Evolutionary conservation across 495 filamentous ascomycete species (phyloP).

Genomic region (Xylaria sp.): DNA sequence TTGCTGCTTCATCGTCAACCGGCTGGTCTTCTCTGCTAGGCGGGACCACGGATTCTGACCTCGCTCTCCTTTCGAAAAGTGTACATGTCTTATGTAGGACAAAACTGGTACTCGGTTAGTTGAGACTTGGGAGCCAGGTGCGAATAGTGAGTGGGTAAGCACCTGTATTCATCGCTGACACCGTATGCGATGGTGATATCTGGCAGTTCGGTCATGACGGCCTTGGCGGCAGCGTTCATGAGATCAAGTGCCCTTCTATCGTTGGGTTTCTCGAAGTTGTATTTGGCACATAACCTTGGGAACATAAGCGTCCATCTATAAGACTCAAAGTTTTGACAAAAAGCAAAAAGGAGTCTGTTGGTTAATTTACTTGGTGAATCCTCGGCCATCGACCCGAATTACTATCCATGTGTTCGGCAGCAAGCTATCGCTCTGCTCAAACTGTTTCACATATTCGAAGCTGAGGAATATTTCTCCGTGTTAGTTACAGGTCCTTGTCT

Average conservation of each 20-base stretch:
- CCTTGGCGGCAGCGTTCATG: slow-evolving; percentile 90
- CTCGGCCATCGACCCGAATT: slow-evolving; percentile 88
- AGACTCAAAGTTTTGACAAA: slow-evolving; percentile 13
- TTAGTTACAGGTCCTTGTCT: slow-evolving; percentile 36
- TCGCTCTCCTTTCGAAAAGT: slow-evolving; percentile 86
- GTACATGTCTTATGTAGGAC: slow-evolving; percentile 80
- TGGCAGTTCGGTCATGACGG: slow-evolving; percentile 81
- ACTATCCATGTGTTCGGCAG: slow-evolving; percentile 94
- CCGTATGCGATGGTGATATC: slow-evolving; percentile 91
- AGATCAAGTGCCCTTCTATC: slow-evolving; percentile 85
- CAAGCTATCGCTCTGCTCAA: slow-evolving; percentile 80
- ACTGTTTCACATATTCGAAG: slow-evolving; percentile 91
- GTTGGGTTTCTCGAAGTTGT: slow-evolving; percentile 90
- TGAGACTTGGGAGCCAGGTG: neutral
- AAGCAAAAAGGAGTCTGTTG: neutral
- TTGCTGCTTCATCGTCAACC: slow-evolving; percentile 64
- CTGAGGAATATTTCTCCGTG: slow-evolving; percentile 41
- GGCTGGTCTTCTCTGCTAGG: neutral
- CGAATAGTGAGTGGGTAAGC: neutral
- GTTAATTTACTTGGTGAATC: slow-evolving; percentile 79
- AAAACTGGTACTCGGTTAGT: slow-evolving; percentile 63
- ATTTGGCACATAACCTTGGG: slow-evolving; percentile 69
- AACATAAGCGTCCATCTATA: slow-evolving; percentile 52
- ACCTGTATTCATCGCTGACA: slow-evolving; percentile 91
- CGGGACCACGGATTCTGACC: slow-evolving; percentile 59